A percentile compares a stretch with the other conserved stretches of the same genome.
Evolutionary conservation across 2,329 filamentous ascomycete species (phyloP).

Genomic region (Zarea fungicola): DNA sequence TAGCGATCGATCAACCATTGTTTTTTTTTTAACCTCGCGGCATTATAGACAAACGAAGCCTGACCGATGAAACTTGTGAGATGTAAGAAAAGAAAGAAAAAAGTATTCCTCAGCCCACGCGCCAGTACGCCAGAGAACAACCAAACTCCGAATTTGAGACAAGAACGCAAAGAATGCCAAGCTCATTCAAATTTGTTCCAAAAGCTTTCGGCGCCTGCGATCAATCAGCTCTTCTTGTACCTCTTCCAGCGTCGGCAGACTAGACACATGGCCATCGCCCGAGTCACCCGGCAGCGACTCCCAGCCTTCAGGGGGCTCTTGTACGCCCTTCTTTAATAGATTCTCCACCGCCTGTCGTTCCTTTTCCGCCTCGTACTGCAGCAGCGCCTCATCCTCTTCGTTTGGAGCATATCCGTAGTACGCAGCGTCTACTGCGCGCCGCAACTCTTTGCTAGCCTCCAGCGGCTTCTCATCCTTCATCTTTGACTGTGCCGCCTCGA

Average conservation of each 20-base stretch:
- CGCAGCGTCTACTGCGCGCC: constrained; percentile 78
- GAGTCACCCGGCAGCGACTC: constrained; percentile 80
- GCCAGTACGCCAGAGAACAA: constrained; percentile 4
- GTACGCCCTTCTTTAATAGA: constrained; percentile 53
- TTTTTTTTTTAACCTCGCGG: too few species aligned
- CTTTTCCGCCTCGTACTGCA: constrained; percentile 76
- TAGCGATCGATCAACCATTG: too few species aligned
- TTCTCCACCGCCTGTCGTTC: constrained; percentile 75
- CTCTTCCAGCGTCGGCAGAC: constrained; percentile 78
- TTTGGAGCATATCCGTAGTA: constrained; percentile 95
- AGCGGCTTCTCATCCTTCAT: constrained; percentile 56
- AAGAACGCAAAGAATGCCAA: not conserved
- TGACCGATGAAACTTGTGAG: too few species aligned
- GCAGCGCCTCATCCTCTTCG: constrained; percentile 78
- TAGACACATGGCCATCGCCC: constrained; percentile 79
- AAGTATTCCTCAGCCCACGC: not conserved
- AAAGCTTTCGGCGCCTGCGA: constrained; percentile 70
- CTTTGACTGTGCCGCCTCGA: constrained; percentile 67
- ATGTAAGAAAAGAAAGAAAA: not conserved
- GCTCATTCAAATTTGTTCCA: constrained; percentile 65
- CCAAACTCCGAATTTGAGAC: too few species aligned
- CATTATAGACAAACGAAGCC: too few species aligned
- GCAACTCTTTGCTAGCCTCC: constrained; percentile 63
- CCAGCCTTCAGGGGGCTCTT: constrained; percentile 64
- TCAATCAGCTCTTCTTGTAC: constrained; percentile 94